Base-by-base conservation (phyloP, 2,329 filamentous ascomycete species). In the Aspergillus latus region DNA sequence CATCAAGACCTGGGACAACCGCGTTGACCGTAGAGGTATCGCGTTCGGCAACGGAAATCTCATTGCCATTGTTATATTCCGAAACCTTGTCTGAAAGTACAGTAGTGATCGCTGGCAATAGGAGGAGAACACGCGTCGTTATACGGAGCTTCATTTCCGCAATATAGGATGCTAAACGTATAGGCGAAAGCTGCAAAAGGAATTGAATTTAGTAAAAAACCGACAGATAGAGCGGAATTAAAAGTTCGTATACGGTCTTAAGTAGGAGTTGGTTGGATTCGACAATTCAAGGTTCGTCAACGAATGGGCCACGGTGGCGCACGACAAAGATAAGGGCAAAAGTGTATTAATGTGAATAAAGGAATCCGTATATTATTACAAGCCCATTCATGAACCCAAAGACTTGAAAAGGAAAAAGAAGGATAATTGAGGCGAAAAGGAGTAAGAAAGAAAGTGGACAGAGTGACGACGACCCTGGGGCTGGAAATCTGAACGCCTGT, bases 111-210 rank as follows among this genome's bases (percentile, higher is more conserved):
- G 69, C 66, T 54, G 72, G 65, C 52, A 75, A 64, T 29, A 75
- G 68, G 37, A 74, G 64, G 30, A 75, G 66, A 37, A 73, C 55
- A 32, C 67, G 60, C n/a, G 67, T 65, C 28, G 69, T 68, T 28
- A 68, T 37, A 51, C 61, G 62, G 52, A 75, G 57, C 63, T 71
- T 75, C 73, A 75, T 75, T 29, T 46, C 67, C 51, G 13, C 26
- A 37, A 45, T 30, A 9, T 36, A 37, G 44, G 37, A 34, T 30
- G 37, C 49, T 40, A 29, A 43, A 55, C 36, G 39, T 59, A 44
- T 32, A n/a, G 39, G n/a, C 26, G 5, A 1, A 16, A 15, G 34
- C 15, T 29, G 21, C 16, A 47, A 42, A 11, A 21, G 11, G 45
- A 40, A 49, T 16, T 34, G n/a, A 29, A 11, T 52, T 49, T 45